A percentile compares a stretch with the other conserved stretches of the same genome.
Evolutionary conservation across 2,329 filamentous ascomycete genomes (phyloP).

Genomic region (Apiospora sp.): DNA sequence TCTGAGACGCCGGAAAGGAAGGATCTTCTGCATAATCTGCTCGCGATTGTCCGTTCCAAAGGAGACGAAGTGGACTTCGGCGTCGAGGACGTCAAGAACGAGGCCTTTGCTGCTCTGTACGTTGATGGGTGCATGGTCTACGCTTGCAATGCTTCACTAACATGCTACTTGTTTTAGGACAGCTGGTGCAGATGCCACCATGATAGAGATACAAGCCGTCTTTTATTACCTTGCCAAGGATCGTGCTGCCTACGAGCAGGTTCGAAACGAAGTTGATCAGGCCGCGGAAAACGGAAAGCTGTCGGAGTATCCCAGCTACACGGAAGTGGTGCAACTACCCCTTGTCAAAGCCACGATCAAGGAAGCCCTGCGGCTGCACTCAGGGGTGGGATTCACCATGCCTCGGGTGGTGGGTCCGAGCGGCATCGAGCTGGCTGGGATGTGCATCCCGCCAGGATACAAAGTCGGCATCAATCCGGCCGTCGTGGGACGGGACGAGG

Average conservation of each 20-base stretch:
- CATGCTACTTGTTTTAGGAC: too few species aligned
- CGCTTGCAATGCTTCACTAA: too few species aligned
- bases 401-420: slow-evolving; percentile 51
- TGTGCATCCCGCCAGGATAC: slow-evolving; percentile 37
- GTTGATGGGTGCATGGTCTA: too few species aligned
- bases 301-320: slow-evolving; percentile 29
- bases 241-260: slow-evolving; percentile 33
- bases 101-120: too few species aligned
- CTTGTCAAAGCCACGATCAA: slow-evolving; percentile 53
- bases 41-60: too few species aligned
- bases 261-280: slow-evolving; percentile 45
- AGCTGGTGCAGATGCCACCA: slow-evolving; percentile 27
- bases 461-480: slow-evolving; percentile 41
- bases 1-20: too few species aligned
- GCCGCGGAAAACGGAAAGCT: slow-evolving; percentile 32
- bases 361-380: slow-evolving; percentile 53
- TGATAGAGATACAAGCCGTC: slow-evolving; percentile 37
- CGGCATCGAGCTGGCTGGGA: slow-evolving; percentile 41
- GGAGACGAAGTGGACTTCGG: too few species aligned
- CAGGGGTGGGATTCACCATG: slow-evolving; percentile 48
- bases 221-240: slow-evolving; percentile 45
- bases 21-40: too few species aligned
- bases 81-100: too few species aligned
- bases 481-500: slow-evolving; percentile 41
- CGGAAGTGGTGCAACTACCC: slow-evolving; percentile 30